Percentiles rank a stretch among this genome's conserved stretches.
phyloP scores from a whole-genome alignment of 2,329 filamentous ascomycete species.

The Microsporum canis region DNA sequence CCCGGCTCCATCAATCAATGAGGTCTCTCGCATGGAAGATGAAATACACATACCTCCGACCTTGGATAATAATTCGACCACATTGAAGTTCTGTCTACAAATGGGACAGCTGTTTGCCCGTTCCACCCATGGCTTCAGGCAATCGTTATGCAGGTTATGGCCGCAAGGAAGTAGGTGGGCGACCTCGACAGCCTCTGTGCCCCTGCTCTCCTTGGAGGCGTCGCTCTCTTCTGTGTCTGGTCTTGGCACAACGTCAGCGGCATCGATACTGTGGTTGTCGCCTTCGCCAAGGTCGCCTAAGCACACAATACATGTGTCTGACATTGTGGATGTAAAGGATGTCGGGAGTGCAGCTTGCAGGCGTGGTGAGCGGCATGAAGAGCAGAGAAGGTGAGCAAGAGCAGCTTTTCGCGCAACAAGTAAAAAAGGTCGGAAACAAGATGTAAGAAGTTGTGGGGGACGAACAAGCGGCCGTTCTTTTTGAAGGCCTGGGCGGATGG shows the following conservation, averaged over 20 bases:
- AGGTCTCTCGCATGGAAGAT: slow-evolving; percentile 18
- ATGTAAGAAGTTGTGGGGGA: slow-evolving; percentile 15
- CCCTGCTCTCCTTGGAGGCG: slow-evolving; percentile 9
- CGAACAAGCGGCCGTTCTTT: slow-evolving; percentile 18
- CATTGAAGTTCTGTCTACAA: slow-evolving; percentile 82
- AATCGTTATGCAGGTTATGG: slow-evolving; percentile 85
- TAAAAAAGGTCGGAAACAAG: slow-evolving; percentile 16
- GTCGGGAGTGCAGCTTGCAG: slow-evolving; percentile 21
- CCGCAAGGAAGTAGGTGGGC: slow-evolving; percentile 64
- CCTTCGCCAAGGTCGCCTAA: slow-evolving; percentile 55
- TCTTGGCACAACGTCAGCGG: slow-evolving; percentile 19
- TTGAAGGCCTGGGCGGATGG: slow-evolving; percentile 30
- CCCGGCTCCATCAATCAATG: slow-evolving; percentile 3
- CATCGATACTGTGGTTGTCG: slow-evolving; percentile 38
- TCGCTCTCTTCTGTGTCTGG: slow-evolving; percentile 20
- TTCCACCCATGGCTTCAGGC: slow-evolving; percentile 87
- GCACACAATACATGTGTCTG: slow-evolving; percentile 61
- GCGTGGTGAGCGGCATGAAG: slow-evolving; percentile 31
- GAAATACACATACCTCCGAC: slow-evolving; percentile 55
- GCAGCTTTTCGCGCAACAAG: slow-evolving; percentile 13
- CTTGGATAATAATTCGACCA: slow-evolving; percentile 70
- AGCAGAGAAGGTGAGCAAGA: slow-evolving; percentile 21
- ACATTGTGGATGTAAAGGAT: slow-evolving; percentile 39
- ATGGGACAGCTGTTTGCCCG: slow-evolving; percentile 97
- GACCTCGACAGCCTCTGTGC: slow-evolving; percentile 27